Evolutionary conservation across 148 eudicot genomes (phyloP), one percentile per base, ranked within the genome.

Genomic region (Mesembryanthemum crystallinum): DNA sequence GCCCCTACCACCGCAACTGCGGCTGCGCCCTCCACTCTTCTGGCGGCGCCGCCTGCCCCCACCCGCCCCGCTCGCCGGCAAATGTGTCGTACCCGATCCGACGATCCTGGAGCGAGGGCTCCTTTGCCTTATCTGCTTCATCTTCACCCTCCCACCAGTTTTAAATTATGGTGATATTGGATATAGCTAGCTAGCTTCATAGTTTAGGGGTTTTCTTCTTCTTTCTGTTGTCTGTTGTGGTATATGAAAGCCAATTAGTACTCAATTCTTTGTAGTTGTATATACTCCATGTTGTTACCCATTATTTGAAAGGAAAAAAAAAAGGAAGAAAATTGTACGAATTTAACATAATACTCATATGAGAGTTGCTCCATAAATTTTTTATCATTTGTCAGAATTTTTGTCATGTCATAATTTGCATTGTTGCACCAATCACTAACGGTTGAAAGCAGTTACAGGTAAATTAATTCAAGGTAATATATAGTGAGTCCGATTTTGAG

Each of bases 1-100:
- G 83, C 7, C 91, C 91, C 0, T 88, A 86, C 75, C 85, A 86
- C 64, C 81, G 73, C 6, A 81, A 86, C 69, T 86, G 89, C 58
- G 62, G 75, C 17, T 84, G 89, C 57, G 83, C 91, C 17, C 67
- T 88, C 72, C 88, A 86, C 62, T 17, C n/a, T 1, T 15, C 21
- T 21, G 61, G 61, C 27, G 59, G 76, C 1, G 66, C 69, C 6
- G 25, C 2, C 23, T 67, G 81, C 27, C 66, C 67, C 1, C 60
- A 65, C n/a, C 72, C 58, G 23, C 58, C 27, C 7, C 61, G 27
- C 3, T 8, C 58, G 43, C 27, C 23, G 2, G 10, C 49, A 1
- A 35, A 67, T 1, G 73, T 76, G n/a, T 76, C 79, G 2, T 76
- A 76, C 73, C 52, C 73, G 0, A 55, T 76, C 3, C 27, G 79